Base-by-base conservation (phyloP, 2,329 filamentous ascomycete species). In the Xylariaceae sp. region DNA sequence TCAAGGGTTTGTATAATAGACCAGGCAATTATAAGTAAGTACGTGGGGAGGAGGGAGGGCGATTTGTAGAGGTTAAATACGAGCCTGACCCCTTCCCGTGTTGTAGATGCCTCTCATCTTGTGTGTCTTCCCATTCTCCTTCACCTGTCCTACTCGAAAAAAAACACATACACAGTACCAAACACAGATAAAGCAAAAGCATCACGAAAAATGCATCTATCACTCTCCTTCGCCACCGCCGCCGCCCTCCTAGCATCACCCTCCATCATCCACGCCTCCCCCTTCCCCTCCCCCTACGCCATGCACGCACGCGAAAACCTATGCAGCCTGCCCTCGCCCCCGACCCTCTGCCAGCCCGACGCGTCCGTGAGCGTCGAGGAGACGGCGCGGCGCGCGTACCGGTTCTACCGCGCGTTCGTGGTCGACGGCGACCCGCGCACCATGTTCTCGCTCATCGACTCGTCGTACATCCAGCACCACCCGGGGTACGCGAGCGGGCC, bases 381-480 rank as follows among this genome's bases (percentile, higher is more conserved):
- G 52, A 64, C 61, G 11, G 63, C 63, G 2, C 43, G 53, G 38
- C 46, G 62, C 24, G 63, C 63, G 2, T 66, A 66, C 51, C 47
- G 62, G 32, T 66, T 66, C 53, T 66, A 66, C 38, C 60, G 62
- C 16, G 59, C 63, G 1, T 66, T 66, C 35, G 60, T 66, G 3
- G 59, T 63, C 3, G 63, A 66, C 32, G 63, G 63, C 2, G 59
- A 65, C 33, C 61, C 63, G 0, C 50, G 54, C 38, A 63, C 50
- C 21, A 66, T 66, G 63, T 66, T 66, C 40, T 65, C 63, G 3
- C 50, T 63, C 26, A 66, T 66, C 14, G 63, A 66, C 37, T 56
- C 54, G 3, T 47, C 47, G 1, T 65, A 65, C 37, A 54, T 54
- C 35, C 63, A 66, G 64, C 59, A 66, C 43, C 53, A 60, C 19